phyloP scores from a whole-genome alignment of 148 eudicot species.

The Rhododendron molle region DNA sequence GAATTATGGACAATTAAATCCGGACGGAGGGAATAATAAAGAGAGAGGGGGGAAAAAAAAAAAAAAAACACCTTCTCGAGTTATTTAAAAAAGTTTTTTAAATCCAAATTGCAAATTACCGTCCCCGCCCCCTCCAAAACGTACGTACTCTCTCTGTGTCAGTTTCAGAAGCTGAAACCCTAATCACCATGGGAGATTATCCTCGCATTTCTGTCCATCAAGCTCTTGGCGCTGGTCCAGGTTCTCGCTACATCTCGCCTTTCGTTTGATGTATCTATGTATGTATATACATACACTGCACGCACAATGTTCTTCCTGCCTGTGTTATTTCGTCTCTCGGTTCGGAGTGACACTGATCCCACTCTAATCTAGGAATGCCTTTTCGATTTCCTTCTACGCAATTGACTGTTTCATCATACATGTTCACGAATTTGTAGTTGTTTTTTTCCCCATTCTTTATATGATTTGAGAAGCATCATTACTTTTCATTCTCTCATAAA shows the following conservation, averaged over 20 bases:
- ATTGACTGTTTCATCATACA: not conserved
- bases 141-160: not conserved
- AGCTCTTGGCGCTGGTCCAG: constrained; percentile 73
- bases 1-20: too few species aligned
- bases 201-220: constrained; percentile 59
- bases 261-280: not conserved
- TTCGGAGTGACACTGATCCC: not conserved
- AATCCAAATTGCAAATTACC: not conserved
- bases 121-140: not conserved
- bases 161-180: constrained; percentile 19
- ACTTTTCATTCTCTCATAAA: not conserved
- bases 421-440: not conserved
- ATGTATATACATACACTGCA: not conserved
- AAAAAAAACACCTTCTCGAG: too few species aligned
- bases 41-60: too few species aligned
- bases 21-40: too few species aligned
- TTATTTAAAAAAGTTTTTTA: not conserved
- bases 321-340: not conserved
- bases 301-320: not conserved
- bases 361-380: not conserved
- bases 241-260: constrained; percentile 26
- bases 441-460: not conserved
- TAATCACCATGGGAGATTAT: constrained; percentile 64
- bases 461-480: not conserved
- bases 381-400: not conserved